Evolutionary conservation across 805 yeast genomes (phyloP), one percentile per base, ranked within the genome.

Genomic region (Candida hispaniensis): DNA sequence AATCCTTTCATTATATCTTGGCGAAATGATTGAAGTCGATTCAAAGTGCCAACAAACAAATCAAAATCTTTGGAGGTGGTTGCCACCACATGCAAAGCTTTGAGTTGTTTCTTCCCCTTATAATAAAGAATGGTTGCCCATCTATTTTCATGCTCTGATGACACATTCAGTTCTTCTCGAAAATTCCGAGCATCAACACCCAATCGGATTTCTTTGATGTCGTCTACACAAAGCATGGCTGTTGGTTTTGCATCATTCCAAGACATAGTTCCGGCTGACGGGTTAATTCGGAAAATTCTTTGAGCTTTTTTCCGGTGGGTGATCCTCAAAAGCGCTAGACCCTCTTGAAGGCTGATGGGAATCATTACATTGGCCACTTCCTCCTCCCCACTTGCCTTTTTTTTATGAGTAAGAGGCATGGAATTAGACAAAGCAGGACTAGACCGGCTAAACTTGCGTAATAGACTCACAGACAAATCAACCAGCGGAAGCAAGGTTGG

Each of bases 81-180:
- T 1, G 93, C 85, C 6, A 86, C 72, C 10, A 85, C 56, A 56
- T 88, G 95, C 35, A 91, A 54, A 0, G 86, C 79, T 47, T 82
- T 80, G 27, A 82, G 60, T 50, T 78, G 80, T 2, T 68, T 63
- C 38, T 68, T 73, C 5, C 69, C 62, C 5, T 67, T 63, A 39
- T 64, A 69, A 50, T 82, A 88, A 8, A 83, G 71, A 18, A 88
- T 69, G 0, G 94, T 76, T 1, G 82, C 66, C 98, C 98, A 88
- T 6, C 70, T 56, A 8, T 64, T 60, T 26, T 73, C 72, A 36
- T 67, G 69, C 33, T 77, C 83, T 20, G 71, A 60, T 1, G 85
- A 69, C 1, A 83, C 68, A 21, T 78, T 75, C 45, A 81, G 71
- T 54, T 85, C 94, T 50, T 86, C 94, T 41, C 94, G 60, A 51